Percentiles rank a stretch among this genome's conserved stretches.
These are phyloP conservation scores for Penicillium brasilianum DNA, from an alignment of 2,329 filamentous ascomycete genomes.

Conservation along the genomic window DNA sequence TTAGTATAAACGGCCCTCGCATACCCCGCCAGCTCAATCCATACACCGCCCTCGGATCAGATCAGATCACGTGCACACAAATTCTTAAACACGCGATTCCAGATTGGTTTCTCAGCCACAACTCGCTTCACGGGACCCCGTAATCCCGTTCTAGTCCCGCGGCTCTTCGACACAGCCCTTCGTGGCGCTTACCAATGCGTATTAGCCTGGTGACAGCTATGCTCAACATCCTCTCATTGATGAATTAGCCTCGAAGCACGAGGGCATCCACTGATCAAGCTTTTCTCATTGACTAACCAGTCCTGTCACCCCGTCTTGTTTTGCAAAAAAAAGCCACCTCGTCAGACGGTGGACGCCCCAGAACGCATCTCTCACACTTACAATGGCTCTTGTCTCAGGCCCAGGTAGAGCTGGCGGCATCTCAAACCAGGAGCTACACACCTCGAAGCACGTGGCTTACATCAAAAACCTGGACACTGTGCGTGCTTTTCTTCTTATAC, in stretches of 20 bases:
- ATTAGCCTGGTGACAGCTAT: conserved; percentile 25
- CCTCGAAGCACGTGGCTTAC: conserved; percentile 81
- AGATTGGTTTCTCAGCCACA: conserved; percentile 13
- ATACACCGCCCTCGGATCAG: neutral
- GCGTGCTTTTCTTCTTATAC: conserved; percentile 48
- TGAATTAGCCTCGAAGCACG: neutral
- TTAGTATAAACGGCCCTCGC: neutral
- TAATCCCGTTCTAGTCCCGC: conserved; percentile 12
- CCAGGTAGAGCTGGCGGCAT: conserved; percentile 58
- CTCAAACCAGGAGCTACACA: conserved; percentile 58
- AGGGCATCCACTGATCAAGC: conserved; percentile 1
- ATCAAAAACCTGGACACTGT: conserved; percentile 89
- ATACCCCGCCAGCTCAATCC: neutral
- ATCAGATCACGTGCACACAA: conserved; percentile 20
- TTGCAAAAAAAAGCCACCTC: no score
- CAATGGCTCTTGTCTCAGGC: conserved; percentile 66
- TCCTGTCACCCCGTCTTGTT: neutral
- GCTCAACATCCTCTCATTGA: conserved; percentile 6
- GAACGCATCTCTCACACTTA: conserved; percentile 1
- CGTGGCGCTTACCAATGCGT: conserved; percentile 20
- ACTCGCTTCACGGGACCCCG: conserved; percentile 12
- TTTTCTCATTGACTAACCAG: conserved; percentile 24
- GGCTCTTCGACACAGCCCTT: conserved; percentile 17
- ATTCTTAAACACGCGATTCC: conserved; percentile 12
- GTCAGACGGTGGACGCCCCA: neutral